Base-by-base conservation (phyloP, 306 rosid species). In the Hylodesmum podocarpum region DNA sequence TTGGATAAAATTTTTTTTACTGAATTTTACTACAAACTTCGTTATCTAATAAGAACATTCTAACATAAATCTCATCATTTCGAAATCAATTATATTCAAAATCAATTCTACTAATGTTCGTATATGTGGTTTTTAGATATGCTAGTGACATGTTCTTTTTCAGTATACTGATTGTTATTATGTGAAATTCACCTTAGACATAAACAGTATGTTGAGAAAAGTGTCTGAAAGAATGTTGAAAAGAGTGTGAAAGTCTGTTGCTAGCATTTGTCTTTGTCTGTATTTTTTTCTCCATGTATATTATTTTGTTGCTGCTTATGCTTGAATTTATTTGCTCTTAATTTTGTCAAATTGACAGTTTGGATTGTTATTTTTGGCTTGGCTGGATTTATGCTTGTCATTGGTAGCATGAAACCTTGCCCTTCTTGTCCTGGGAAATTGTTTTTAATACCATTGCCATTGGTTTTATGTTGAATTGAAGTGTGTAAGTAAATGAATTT, bases 311-410 rank as follows among this genome's bases (percentile, higher is more conserved):
- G 24, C 18, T 50, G 80, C 57, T 31, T 8, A 73, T 73, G 40
- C 74, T 67, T 75, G n/a, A 74, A 47, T 43, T 37, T 75, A 18
- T 34, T 72, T 72, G 51, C 8, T 77, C 69, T 33, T 65, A 53
- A 27, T 76, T 70, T 36, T 29, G 9, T 29, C 66, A 6, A 11
- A 36, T 13, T 62, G 76, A 36, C 12, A 28, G 50, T 78, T 51
- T 72, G 44, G 14, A 53, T 47, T 4, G 22, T 57, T 27, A 47
- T 27, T 57, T 22, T 57, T 66, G 15, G 15, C 9, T 77, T 64
- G 37, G 75, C 8, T 64, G 34, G 44, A 15, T 71, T 53, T 61
- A 14, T 21, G 28, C 34, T 62, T 28, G 54, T 43, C 55, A 40
- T 53, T 73, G 27, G 28, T 72, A 73, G 24, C 76, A 4, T 34